Percentiles rank a stretch among this genome's conserved stretches.
Evolutionary conservation across 2,329 filamentous ascomycete species (phyloP).

Genomic region (Didymella pinodella): DNA sequence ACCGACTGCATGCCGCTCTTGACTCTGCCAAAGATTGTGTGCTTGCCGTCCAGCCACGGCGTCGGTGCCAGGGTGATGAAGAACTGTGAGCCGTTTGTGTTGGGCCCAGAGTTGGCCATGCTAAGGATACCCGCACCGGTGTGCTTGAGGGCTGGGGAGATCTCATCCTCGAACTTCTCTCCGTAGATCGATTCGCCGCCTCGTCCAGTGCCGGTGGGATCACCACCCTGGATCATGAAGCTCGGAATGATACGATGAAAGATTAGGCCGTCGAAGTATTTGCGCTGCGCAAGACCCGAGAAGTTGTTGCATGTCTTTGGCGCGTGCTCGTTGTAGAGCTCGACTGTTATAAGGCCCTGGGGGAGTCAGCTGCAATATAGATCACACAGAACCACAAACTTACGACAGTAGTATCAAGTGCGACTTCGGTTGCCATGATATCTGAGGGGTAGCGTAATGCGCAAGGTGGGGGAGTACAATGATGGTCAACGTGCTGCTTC

Average conservation of each 20-base stretch:
- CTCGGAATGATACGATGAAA: constrained; percentile 95
- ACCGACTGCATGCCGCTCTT: constrained; percentile 84
- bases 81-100: constrained; percentile 96
- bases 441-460: background rate
- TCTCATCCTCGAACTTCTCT: constrained; percentile 94
- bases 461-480: constrained; percentile 28
- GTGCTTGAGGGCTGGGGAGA: constrained; percentile 79
- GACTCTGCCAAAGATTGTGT: constrained; percentile 94
- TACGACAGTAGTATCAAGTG: constrained; percentile 88
- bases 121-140: constrained; percentile 91
- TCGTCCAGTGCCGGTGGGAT: constrained; percentile 91
- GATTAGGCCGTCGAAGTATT: constrained; percentile 85
- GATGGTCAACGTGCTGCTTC: constrained; percentile 23
- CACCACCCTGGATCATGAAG: constrained; percentile 97
- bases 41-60: constrained; percentile 95
- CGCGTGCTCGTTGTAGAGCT: constrained; percentile 89
- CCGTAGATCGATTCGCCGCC: constrained; percentile 91
- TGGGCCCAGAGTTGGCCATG: constrained; percentile 94
- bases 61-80: constrained; percentile 94
- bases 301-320: constrained; percentile 93
- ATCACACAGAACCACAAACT: constrained; percentile 7
- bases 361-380: background rate
- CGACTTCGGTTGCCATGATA: constrained; percentile 68
- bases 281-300: constrained; percentile 75
- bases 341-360: constrained; percentile 82